Evolutionary conservation across 1,284 basidiomycete species (phyloP), one percentile per base, ranked within the genome.

Genomic region (Vanrija humicola): DNA sequence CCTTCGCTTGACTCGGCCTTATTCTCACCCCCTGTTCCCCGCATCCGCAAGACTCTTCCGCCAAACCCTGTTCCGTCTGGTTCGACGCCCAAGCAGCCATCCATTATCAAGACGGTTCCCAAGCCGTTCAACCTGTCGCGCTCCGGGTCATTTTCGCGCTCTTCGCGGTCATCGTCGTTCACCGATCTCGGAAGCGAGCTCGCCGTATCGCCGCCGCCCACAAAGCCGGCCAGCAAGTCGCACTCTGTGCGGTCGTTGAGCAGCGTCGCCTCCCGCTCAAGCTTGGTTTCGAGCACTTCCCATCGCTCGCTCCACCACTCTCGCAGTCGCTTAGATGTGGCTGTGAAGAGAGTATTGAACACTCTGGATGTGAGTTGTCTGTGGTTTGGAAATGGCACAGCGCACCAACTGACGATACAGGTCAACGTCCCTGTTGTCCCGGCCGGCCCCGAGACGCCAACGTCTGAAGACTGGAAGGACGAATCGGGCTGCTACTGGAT

Each of bases 401-500:
- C 12, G 29, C 10, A 16, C 15, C n/a, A 19, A 3, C 18, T 46
- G 7, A 42, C 48, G n/a, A 14, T n/a, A 7, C 83, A 89, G 66
- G 64, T 78, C 9, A 62, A 76, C 38, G 88, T 96, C 66, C 89
- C 86, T 49, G 81, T 95, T 29, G 84, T 89, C 63, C 85, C 89
- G 3, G 86, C 90, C 2, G 83, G 64, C 28, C 43, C 58, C 14
- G 38, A 51, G 9, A 52, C 54, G 25, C 46, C 51, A 0, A 14
- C 34, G 14, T 34, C 34, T 34, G 62, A 70, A 16, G 64, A 69
- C 10, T 92, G 89, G 89, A 86, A 86, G 69, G 90, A 93, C 70
- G 86, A 90, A 74, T 90, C 89, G 58, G 92, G 92, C 16, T 91
- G 90, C 69, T 96, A 96, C 71, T 94, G 90, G 90, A 95, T 96